A percentile compares a stretch with the other conserved stretches of the same genome.
Conservation (phyloP, 352 stramenopile genomes). For the Pythium folliculosum region DNA sequence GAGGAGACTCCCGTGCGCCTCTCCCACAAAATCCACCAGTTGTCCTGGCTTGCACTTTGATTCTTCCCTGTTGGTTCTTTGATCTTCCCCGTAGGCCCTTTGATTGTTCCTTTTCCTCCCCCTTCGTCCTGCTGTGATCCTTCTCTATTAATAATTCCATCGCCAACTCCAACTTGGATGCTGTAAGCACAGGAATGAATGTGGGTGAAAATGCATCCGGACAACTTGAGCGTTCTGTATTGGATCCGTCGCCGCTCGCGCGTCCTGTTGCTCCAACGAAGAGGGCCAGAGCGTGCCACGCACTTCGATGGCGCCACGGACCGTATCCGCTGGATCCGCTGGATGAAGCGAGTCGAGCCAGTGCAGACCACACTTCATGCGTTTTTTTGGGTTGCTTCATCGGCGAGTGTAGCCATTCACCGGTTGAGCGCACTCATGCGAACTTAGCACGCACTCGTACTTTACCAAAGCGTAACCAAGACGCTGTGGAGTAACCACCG, state of each 20-base stretch:
- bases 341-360: background rate
- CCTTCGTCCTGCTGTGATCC: too few relatives aligned
- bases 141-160: too few relatives aligned
- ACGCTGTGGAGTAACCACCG: background rate
- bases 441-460: constrained; percentile 3
- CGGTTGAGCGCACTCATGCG: background rate
- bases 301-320: background rate
- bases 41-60: too few relatives aligned
- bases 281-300: background rate
- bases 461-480: background rate
- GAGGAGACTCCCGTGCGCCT: too few relatives aligned
- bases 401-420: background rate
- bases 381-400: background rate
- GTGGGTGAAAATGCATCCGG: too few relatives aligned
- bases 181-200: too few relatives aligned
- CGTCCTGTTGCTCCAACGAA: too few relatives aligned
- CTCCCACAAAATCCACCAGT: too few relatives aligned
- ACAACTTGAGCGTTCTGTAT: background rate
- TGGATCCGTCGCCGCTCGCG: background rate
- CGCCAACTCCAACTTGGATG: too few relatives aligned
- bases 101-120: too few relatives aligned
- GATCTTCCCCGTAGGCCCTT: too few relatives aligned
- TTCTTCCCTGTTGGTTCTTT: too few relatives aligned
- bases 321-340: background rate
- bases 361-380: background rate